phyloP scores from a whole-genome alignment of 2,329 filamentous ascomycete genomes.

The Curvularia spicifera region DNA sequence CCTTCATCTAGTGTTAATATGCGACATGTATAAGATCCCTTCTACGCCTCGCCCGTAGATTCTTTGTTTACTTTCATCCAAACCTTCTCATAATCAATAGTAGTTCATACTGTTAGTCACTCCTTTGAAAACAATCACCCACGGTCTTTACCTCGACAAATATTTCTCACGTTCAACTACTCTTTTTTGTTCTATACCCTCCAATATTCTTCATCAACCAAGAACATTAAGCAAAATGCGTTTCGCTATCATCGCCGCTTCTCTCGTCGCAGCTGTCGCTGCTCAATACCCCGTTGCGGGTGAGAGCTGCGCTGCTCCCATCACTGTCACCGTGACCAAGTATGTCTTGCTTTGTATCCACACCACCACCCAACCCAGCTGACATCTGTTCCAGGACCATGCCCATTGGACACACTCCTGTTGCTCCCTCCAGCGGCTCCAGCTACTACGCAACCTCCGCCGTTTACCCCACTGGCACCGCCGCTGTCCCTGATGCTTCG shows the following conservation, averaged over 20 bases:
- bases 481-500: conserved; percentile 13
- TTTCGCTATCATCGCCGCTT: conserved; percentile 40
- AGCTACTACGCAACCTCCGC: conserved; percentile 38
- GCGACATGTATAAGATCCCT: conserved; percentile 25
- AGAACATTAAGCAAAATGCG: conserved; percentile 34
- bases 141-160: conserved; percentile 21
- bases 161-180: conserved; percentile 9
- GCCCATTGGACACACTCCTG: conserved; percentile 28
- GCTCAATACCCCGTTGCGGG: conserved; percentile 29
- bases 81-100: conserved; percentile 33
- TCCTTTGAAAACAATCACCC: conserved; percentile 30
- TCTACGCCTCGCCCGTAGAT: background rate
- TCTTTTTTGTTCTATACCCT: conserved; percentile 18
- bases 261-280: conserved; percentile 34
- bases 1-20: conserved; percentile 24
- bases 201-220: conserved; percentile 5
- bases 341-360: conserved; percentile 21
- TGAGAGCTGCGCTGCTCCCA: conserved; percentile 30
- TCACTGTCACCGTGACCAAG: conserved; percentile 41
- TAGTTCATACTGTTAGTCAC: conserved; percentile 38
- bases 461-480: conserved; percentile 13
- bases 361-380: background rate
- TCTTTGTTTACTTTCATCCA: conserved; percentile 9
- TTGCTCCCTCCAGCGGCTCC: conserved; percentile 25
- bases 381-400: conserved; percentile 21